Evolutionary conservation across 1,284 basidiomycete genomes (phyloP).

Genomic region (Trametes polyzona): DNA sequence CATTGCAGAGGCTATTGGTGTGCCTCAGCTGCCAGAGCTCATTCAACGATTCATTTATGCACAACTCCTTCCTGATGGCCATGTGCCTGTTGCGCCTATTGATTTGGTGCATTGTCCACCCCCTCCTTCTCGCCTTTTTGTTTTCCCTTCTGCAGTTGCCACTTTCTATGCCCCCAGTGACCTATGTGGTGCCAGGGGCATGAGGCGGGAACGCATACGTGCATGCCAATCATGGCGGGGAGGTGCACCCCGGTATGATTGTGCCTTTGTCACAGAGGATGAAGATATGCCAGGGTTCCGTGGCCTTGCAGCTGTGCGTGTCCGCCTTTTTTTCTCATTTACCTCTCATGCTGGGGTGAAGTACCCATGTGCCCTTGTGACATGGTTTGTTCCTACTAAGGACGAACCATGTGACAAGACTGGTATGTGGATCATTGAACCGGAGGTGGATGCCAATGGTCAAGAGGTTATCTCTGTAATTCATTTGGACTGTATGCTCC

Average conservation of each 20-base stretch:
- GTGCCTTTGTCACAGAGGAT: background rate
- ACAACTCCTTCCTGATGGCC: too few relatives aligned
- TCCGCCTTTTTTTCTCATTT: background rate
- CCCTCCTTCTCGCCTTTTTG: background rate
- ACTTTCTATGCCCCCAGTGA: conserved; percentile 18
- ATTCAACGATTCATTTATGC: too few relatives aligned
- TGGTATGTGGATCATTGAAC: too few relatives aligned
- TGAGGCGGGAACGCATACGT: conserved; percentile 17
- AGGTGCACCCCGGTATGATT: background rate
- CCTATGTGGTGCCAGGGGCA: conserved; percentile 1
- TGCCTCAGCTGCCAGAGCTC: too few relatives aligned
- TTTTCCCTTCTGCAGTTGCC: conserved; percentile 11
- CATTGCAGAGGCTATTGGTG: too few relatives aligned
- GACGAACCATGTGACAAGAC: too few relatives aligned
- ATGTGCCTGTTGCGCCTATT: background rate
- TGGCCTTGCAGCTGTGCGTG: background rate
- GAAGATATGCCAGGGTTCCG: background rate
- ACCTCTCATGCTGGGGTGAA: too few relatives aligned
- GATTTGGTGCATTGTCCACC: background rate
- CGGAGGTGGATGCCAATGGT: too few relatives aligned
- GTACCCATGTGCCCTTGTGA: too few relatives aligned
- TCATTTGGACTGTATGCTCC: too few relatives aligned
- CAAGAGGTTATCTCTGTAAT: too few relatives aligned
- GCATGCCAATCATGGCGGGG: conserved; percentile 8
- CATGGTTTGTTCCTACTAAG: too few relatives aligned